phyloP scores from a whole-genome alignment of 106 monocot species.

The Dioscorea dumetorum region DNA sequence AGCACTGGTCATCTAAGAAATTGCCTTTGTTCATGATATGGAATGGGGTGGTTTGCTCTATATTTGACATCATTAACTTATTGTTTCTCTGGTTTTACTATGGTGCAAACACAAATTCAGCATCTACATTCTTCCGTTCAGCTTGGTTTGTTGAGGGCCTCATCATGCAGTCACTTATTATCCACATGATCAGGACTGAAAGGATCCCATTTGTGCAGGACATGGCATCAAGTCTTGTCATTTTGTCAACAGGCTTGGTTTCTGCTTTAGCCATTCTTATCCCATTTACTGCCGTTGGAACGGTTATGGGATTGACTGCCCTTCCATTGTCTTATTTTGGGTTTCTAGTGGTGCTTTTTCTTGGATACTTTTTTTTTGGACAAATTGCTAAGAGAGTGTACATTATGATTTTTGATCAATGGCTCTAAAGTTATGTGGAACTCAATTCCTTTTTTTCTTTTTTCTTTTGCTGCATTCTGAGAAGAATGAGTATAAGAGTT shows the following conservation, averaged over 20 bases:
- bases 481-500: too few species aligned
- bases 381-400: conserved; percentile 36
- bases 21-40: conserved; percentile 31
- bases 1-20: conserved; percentile 23
- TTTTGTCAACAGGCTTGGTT: conserved; percentile 19
- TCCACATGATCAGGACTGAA: conserved; percentile 40
- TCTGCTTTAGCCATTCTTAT: conserved; percentile 12
- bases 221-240: conserved; percentile 29
- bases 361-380: conserved; percentile 29
- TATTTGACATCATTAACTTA: conserved; percentile 24
- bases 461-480: too few species aligned
- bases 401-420: conserved; percentile 14
- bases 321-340: conserved; percentile 41
- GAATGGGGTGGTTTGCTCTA: conserved; percentile 26
- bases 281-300: conserved; percentile 29
- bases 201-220: conserved; percentile 40
- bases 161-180: conserved; percentile 35
- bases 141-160: conserved; percentile 45
- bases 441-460: too few species aligned
- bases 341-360: conserved; percentile 27
- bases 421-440: conserved; percentile 15
- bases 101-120: conserved; percentile 6
- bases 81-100: conserved; percentile 25
- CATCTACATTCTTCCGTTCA: conserved; percentile 23
- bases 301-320: conserved; percentile 24